Evolutionary conservation across 805 yeast genomes (phyloP).

Genomic region (Candida odintsovae): DNA sequence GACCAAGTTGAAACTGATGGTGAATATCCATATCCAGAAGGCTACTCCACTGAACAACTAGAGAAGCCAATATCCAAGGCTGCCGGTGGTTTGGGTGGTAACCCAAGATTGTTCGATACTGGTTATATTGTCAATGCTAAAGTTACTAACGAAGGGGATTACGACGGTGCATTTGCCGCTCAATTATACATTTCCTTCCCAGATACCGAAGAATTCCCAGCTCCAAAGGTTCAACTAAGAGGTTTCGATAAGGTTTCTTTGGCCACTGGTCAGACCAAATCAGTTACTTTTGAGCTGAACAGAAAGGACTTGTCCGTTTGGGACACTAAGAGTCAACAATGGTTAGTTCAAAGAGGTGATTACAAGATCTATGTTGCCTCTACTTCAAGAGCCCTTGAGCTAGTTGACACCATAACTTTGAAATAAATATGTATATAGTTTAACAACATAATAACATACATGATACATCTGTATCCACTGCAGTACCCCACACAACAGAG

Average conservation of each 20-base stretch:
- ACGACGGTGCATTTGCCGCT: slow-evolving; percentile 41
- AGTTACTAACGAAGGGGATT: slow-evolving; percentile 42
- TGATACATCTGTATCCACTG: not conserved
- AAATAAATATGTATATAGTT: not conserved
- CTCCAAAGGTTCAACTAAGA: slow-evolving; percentile 45
- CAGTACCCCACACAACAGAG: not conserved
- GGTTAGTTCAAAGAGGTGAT: slow-evolving; percentile 50
- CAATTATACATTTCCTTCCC: slow-evolving; percentile 51
- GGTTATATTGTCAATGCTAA: slow-evolving; percentile 38
- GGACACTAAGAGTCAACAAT: slow-evolving; percentile 45
- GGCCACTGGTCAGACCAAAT: slow-evolving; percentile 30
- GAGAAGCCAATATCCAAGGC: slow-evolving; percentile 19
- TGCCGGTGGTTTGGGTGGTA: slow-evolving; percentile 49
- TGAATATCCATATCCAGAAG: slow-evolving; percentile 26
- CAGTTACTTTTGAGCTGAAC: slow-evolving; percentile 35
- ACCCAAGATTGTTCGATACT: slow-evolving; percentile 49
- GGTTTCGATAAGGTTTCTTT: slow-evolving; percentile 49
- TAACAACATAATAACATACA: too few relatives aligned
- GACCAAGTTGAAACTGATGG: slow-evolving; percentile 11
- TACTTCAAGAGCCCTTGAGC: slow-evolving; percentile 37
- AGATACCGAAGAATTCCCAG: slow-evolving; percentile 26
- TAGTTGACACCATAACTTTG: slow-evolving; percentile 26
- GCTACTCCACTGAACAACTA: slow-evolving; percentile 23
- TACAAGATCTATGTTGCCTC: slow-evolving; percentile 44
- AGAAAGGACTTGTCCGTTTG: slow-evolving; percentile 49